A percentile compares a stretch with the other conserved stretches of the same genome.
Evolutionary conservation across 116 monocot species (phyloP).

Genomic region (Cymodocea nodosa): DNA sequence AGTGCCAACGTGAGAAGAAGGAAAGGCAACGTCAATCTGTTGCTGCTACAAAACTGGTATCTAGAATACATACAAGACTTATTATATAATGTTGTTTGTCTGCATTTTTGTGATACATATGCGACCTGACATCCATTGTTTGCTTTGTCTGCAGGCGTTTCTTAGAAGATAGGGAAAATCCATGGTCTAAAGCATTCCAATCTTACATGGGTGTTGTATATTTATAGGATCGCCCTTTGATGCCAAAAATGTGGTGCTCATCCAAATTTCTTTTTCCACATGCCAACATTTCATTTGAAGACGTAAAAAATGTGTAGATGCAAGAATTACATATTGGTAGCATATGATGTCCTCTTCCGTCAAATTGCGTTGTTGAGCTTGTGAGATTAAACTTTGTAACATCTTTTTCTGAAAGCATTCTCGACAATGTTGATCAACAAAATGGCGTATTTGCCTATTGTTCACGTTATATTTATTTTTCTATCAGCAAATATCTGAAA

Average conservation of each 20-base stretch:
- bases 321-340: not conserved
- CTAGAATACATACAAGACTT: not conserved
- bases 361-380: not conserved
- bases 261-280: not conserved
- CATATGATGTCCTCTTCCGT: not conserved
- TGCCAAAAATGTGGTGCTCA: not conserved
- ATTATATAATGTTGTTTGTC: not conserved
- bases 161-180: conserved; percentile 35
- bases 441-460: too few species aligned
- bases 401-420: too few species aligned
- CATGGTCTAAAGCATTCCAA: conserved; percentile 6
- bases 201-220: not conserved
- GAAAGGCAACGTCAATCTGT: conserved; percentile 66
- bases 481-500: too few species aligned
- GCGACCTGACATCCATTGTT: not conserved
- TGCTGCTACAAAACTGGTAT: conserved; percentile 75
- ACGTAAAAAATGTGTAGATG: not conserved
- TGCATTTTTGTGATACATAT: not conserved
- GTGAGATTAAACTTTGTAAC: not conserved
- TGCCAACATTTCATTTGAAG: not conserved
- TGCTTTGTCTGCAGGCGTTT: conserved; percentile 31
- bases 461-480: too few species aligned
- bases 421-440: too few species aligned
- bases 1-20: conserved; percentile 80
- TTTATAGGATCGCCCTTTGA: not conserved